Percentiles rank a stretch among this genome's conserved stretches.
Evolutionary conservation across 2,329 filamentous ascomycete genomes (phyloP).

Genomic region (Aureobasidium sp.): DNA sequence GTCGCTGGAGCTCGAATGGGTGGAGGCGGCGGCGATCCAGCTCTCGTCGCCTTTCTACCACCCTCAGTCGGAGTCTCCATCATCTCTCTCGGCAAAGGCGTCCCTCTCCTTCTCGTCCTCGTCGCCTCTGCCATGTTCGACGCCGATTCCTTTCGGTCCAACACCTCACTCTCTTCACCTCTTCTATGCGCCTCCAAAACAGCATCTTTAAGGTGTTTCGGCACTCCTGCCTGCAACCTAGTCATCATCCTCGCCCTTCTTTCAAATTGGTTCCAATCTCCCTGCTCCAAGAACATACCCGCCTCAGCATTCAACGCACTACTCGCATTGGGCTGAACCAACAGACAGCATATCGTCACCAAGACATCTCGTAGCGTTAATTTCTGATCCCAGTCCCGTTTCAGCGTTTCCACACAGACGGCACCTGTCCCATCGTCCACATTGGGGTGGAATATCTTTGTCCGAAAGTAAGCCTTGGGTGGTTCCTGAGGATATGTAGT

Average conservation of each 20-base stretch:
- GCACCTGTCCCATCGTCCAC: slow-evolving; percentile 56
- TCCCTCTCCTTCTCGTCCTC: slow-evolving; percentile 13
- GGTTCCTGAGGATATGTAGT: slow-evolving; percentile 47
- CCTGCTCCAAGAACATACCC: slow-evolving; percentile 50
- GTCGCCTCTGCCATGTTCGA: not conserved
- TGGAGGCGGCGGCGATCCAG: slow-evolving; percentile 14
- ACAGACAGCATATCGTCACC: slow-evolving; percentile 53
- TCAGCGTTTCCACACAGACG: slow-evolving; percentile 59
- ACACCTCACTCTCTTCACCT: slow-evolving; percentile 40
- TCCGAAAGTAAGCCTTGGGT: slow-evolving; percentile 54
- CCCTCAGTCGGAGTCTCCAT: slow-evolving; percentile 20
- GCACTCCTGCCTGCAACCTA: slow-evolving; percentile 53
- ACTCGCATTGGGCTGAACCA: slow-evolving; percentile 59
- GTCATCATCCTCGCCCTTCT: slow-evolving; percentile 55
- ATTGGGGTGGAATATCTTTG: slow-evolving; percentile 58
- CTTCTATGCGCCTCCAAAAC: slow-evolving; percentile 49
- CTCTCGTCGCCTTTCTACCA: slow-evolving; percentile 21
- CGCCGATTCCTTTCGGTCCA: slow-evolving; percentile 12
- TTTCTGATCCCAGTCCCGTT: slow-evolving; percentile 54
- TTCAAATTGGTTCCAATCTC: slow-evolving; percentile 46
- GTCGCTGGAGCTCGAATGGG: slow-evolving; percentile 20
- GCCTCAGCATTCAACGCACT: slow-evolving; percentile 57
- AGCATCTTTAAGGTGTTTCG: slow-evolving; percentile 35
- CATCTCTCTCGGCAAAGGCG: slow-evolving; percentile 15
- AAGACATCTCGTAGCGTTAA: slow-evolving; percentile 55